Evolutionary conservation across 108 stramenopile genomes (phyloP), one percentile per base, ranked within the genome.

Genomic region (Cyclotella choctawhatcheeana): DNA sequence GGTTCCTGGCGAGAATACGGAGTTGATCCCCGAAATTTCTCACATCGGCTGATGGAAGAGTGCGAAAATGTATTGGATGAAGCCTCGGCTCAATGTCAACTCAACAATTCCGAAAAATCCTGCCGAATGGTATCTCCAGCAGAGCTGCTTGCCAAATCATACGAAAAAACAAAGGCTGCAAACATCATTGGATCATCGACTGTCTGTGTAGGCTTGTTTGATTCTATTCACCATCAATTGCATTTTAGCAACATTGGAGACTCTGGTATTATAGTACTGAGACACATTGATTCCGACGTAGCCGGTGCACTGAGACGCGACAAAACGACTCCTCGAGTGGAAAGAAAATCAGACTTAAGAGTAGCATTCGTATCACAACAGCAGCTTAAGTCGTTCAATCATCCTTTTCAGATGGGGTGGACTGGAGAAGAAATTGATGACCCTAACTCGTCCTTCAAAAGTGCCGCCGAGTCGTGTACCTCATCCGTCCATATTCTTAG

Each of bases 361-460:
- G 84, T 96, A 13, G 96, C 93, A 5, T 98, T 97, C 75, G 89
- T 97, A 24, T 94, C 93, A 5, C 97, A 97, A 73, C 97, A 98
- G 65, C 97, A 98, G 65, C 71, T 98, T 32, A 79, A 83, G 20
- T 94, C 94, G 0, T 98, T 98, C 88, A 98, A 98, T 66, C 95
- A 97, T 58, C 97, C 97, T 17, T 98, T 91, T 64, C 97, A 98
- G 62, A 69, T 98, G 44, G 97, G 97, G 7, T 96, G 92, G 95
- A 92, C 90, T 17, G 92, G 93, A 37, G 86, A 91, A 56, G 88
- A 84, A 64, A 31, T 85, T 52, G 65, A 66, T 35, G 73, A 79
- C 25, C 90, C 89, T 67, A 69, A 81, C 56, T 78, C 77, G 31
- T 88, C 88, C 32, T 98, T 98, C 70, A 94, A 93, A 65, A 71